These are phyloP conservation scores for Arthroderma uncinatum DNA, from an alignment of 2,329 filamentous ascomycete species.

Conservation along the genomic window DNA sequence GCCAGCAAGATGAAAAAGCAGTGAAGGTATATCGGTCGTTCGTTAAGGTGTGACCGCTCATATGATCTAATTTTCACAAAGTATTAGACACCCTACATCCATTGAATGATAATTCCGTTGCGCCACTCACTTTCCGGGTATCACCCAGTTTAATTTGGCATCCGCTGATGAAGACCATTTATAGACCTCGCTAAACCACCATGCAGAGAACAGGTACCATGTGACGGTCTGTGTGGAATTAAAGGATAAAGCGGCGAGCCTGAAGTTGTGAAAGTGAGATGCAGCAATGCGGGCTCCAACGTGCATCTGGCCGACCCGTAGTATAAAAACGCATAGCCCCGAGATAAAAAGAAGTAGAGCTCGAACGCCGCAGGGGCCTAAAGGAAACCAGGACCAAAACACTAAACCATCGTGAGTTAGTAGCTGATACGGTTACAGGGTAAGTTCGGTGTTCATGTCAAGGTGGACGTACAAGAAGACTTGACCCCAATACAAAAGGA, in stretches of 20 bases:
- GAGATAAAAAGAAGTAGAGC: constrained; percentile 64
- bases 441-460: neutral
- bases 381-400: constrained; percentile 76
- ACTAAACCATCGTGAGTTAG: constrained; percentile 37
- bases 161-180: constrained; percentile 55
- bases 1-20: constrained; percentile 59
- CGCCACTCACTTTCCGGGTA: constrained; percentile 50
- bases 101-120: neutral
- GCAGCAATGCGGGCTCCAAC: constrained; percentile 59
- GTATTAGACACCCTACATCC: neutral
- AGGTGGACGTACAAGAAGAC: constrained; percentile 49
- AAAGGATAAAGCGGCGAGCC: constrained; percentile 45
- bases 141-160: constrained; percentile 61
- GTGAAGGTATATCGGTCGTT: constrained; percentile 71
- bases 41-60: constrained; percentile 69
- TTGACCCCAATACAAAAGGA: constrained; percentile 59
- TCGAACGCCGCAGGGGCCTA: constrained; percentile 64
- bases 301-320: constrained; percentile 76
- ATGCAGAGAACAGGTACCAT: constrained; percentile 68
- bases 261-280: constrained; percentile 56
- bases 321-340: constrained; percentile 65
- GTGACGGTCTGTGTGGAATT: constrained; percentile 58
- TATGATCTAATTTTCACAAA: constrained; percentile 29
- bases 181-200: constrained; percentile 69
- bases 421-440: neutral